phyloP scores from a whole-genome alignment of 495 filamentous ascomycete species.

The Bacidia rubella region DNA sequence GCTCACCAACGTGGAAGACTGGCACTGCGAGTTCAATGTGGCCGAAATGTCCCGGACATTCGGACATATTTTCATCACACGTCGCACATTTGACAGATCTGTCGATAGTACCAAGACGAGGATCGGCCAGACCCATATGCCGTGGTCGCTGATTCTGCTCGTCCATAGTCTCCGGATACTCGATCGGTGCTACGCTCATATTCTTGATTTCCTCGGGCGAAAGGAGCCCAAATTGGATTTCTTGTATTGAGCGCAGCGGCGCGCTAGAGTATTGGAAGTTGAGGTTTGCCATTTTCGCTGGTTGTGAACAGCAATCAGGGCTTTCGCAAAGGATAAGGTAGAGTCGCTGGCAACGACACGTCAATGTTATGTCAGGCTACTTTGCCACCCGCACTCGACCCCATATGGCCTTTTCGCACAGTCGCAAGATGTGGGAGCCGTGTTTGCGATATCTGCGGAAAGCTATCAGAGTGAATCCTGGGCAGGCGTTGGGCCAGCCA shows the following conservation, averaged over 20 bases:
- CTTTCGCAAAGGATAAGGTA: not conserved
- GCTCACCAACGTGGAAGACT: conserved; percentile 73
- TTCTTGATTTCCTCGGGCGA: conserved; percentile 96
- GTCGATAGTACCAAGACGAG: conserved; percentile 87
- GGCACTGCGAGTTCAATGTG: conserved; percentile 93
- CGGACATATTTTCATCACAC: conserved; percentile 82
- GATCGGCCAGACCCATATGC: conserved; percentile 82
- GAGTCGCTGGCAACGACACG: not conserved
- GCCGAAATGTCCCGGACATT: conserved; percentile 94
- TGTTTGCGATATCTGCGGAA: not conserved
- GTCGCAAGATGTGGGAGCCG: not conserved
- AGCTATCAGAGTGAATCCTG: not conserved
- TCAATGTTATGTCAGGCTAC: not conserved
- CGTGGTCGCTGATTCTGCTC: conserved; percentile 78
- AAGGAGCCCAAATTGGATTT: conserved; percentile 96
- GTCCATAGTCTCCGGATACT: conserved; percentile 98
- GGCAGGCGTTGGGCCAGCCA: conserved; percentile 8
- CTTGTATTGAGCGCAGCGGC: conserved; percentile 86
- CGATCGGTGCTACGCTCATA: conserved; percentile 85
- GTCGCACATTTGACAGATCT: conserved; percentile 87
- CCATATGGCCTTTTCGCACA: not conserved
- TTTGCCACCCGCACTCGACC: not conserved
- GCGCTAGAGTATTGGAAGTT: conserved; percentile 86
- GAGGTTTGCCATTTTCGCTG: conserved; percentile 76
- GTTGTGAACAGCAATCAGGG: not conserved